phyloP scores from a whole-genome alignment of 768 basidiomycete genomes.

The Xerocomellus dryophilus region DNA sequence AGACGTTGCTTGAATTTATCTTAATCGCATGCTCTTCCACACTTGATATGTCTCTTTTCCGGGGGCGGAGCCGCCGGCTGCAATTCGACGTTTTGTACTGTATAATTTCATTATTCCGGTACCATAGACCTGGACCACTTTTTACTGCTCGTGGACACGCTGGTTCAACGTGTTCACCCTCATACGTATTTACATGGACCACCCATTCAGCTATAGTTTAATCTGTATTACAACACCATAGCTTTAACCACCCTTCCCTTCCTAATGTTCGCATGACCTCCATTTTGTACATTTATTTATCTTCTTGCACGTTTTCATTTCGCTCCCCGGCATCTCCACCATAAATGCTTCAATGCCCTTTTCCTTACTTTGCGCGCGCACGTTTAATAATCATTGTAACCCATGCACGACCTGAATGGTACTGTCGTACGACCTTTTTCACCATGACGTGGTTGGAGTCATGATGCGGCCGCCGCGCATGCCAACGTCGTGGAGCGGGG shows the following conservation, averaged over 20 bases:
- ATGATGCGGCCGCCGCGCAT: no score
- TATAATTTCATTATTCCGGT: slow-evolving; percentile 10
- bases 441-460: no score
- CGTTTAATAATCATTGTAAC: not conserved
- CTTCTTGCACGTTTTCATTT: slow-evolving; percentile 7
- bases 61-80: slow-evolving; percentile 6
- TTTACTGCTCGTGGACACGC: not conserved
- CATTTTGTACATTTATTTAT: not conserved
- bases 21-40: not conserved
- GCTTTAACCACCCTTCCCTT: not conserved
- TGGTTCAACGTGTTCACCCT: slow-evolving; percentile 3
- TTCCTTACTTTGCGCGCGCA: not conserved
- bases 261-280: slow-evolving; percentile 9
- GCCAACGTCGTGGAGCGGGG: no score
- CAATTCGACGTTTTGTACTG: not conserved
- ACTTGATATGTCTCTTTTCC: not conserved
- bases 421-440: not conserved
- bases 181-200: slow-evolving; percentile 25
- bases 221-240: slow-evolving; percentile 7
- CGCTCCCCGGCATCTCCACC: not conserved
- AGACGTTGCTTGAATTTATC: not conserved
- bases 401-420: not conserved
- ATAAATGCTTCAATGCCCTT: not conserved
- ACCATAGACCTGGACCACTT: slow-evolving; percentile 9
- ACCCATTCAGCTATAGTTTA: slow-evolving; percentile 10